These are phyloP conservation scores for Centella asiatica DNA, from an alignment of 129 eudicot species.

Conservation along the genomic window DNA sequence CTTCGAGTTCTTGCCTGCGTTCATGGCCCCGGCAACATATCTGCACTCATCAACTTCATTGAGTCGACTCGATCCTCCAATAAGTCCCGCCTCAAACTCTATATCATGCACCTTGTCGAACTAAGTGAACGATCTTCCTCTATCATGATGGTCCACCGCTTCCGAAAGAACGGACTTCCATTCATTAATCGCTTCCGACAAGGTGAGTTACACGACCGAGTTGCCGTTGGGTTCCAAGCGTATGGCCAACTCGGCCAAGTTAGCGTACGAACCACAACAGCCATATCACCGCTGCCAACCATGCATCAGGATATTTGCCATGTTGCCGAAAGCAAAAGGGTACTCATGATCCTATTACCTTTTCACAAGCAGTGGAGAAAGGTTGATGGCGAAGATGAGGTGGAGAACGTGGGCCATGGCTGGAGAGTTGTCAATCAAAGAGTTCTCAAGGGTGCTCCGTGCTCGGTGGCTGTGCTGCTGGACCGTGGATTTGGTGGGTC, in stretches of 20 bases:
- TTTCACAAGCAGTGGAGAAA: constrained; percentile 72
- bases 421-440: constrained; percentile 80
- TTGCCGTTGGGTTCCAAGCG: constrained; percentile 55
- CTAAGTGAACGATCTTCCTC: constrained; percentile 84
- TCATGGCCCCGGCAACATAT: constrained; percentile 66
- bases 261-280: constrained; percentile 54
- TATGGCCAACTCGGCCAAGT: constrained; percentile 57
- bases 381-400: constrained; percentile 37
- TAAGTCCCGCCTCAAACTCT: constrained; percentile 52
- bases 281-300: constrained; percentile 56
- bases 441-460: constrained; percentile 51
- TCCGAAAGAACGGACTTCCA: constrained; percentile 61
- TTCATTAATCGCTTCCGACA: constrained; percentile 36
- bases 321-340: constrained; percentile 60
- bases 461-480: constrained; percentile 73
- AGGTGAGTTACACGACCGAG: constrained; percentile 43
- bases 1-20: constrained; percentile 67
- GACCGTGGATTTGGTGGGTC: constrained; percentile 60
- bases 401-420: constrained; percentile 60
- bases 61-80: constrained; percentile 56
- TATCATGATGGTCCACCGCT: constrained; percentile 65
- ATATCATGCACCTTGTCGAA: constrained; percentile 72
- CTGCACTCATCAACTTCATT: constrained; percentile 51
- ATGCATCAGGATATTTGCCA: constrained; percentile 89
- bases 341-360: constrained; percentile 57